Base-by-base conservation (phyloP, 352 stramenopile species). In the Plasmopara halstedii region DNA sequence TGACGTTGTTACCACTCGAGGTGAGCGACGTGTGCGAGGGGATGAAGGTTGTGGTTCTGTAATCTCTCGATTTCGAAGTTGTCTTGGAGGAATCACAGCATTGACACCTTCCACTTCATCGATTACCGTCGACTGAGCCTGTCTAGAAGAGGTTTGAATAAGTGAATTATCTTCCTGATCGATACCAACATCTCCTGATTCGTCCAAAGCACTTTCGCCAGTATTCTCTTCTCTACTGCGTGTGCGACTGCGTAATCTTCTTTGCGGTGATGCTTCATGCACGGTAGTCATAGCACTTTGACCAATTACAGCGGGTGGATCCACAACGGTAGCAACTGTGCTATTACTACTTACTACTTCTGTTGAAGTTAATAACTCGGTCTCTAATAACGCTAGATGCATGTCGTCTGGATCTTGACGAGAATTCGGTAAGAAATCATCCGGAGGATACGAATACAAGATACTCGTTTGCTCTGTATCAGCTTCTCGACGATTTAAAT, bases 361-460 rank as follows among this genome's bases (percentile, higher is more conserved):
- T 38, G 38, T 31, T 17, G 32, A 21, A 15, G 26, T 50, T 35
- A 69, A 51, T 25, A 69, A 45, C 2, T 20, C 51, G 47, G 60
- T 56, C 13, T 66, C 51, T n/a, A 69, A 29, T 33, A 66, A 22
- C 18, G 27, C 48, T 19, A 73, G 46, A 5, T 65, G 60, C 17
- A 47, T 56, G 33, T 75, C 62, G 23, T 69, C 62, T 5, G 58
- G 45, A 20, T 71, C 61, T 19, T 58, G 49, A 27, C 45, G 55
- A 42, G 76, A 73, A 49, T 50, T 68, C 29, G 64, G 45, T 35
- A 81, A 54, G 18, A 81, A 83, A 29, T 85, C 78, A 27, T 71
- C 70, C 0, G 74, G 70, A 27, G 72, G 72, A 47, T 81, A 86
- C 20, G 53, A 39, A 31, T 69, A 68, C 21, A 63, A 26, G 1